Conservation (phyloP, 129 eudicot species). For the Pittosporum tobira region DNA sequence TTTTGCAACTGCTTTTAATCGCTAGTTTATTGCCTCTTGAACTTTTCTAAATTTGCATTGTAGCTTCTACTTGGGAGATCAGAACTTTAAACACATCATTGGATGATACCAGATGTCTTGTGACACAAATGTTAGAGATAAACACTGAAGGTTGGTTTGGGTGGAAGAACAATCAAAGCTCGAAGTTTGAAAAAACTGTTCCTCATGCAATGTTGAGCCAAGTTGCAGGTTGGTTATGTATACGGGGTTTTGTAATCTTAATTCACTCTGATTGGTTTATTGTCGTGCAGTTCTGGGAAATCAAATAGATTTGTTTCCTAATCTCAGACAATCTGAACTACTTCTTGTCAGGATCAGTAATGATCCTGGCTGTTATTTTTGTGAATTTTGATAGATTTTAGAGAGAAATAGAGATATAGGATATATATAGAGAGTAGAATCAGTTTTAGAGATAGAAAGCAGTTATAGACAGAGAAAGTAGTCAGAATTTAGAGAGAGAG, state of each 20-base stretch:
- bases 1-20: slow-evolving; percentile 1
- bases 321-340: too few species aligned
- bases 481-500: too few species aligned
- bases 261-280: slow-evolving; percentile 3
- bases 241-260: slow-evolving; percentile 1
- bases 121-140: slow-evolving; percentile 85
- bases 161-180: slow-evolving; percentile 59
- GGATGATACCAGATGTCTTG: slow-evolving; percentile 53
- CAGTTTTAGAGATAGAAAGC: too few species aligned
- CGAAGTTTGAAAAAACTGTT: slow-evolving; percentile 62
- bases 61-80: slow-evolving; percentile 98
- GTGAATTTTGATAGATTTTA: too few species aligned
- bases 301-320: background rate
- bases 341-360: too few species aligned
- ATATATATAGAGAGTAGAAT: too few species aligned
- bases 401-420: too few species aligned
- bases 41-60: slow-evolving; percentile 6
- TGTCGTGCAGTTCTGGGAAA: background rate
- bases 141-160: slow-evolving; percentile 56
- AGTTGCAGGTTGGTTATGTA: slow-evolving; percentile 82
- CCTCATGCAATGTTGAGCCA: slow-evolving; percentile 81
- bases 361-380: too few species aligned
- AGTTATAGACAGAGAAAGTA: too few species aligned
- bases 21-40: background rate
- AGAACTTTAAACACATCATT: slow-evolving; percentile 43